Base-by-base conservation (phyloP, 768 basidiomycete species). In the Mycena maculata region DNA sequence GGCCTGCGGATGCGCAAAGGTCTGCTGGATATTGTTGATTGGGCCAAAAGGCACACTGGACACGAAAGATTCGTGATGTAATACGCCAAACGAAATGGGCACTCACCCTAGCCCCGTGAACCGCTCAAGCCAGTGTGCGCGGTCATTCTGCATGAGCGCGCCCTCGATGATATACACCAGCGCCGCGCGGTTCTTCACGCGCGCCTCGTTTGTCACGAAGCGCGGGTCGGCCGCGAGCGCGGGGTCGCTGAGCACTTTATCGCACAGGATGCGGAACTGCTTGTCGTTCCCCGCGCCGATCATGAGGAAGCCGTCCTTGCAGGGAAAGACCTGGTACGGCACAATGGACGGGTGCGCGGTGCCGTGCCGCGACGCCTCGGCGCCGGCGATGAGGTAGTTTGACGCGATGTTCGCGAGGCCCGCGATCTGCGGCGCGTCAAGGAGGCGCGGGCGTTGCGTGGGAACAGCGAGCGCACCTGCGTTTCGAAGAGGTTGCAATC, bases 321-420 rank as follows among this genome's bases (percentile, higher is more conserved):
- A 97, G 0, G 91, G 87, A 76, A 97, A 96, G 4, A 90, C 93
- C 77, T 96, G 93, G 79, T 96, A 97, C 3, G 95, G 95, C 9
- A 96, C 96, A 72, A 98, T 91, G 20, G 94, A 95, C 16, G 96
- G 93, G 76, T 98, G 96, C 0, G 93, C 88, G 30, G 96, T 98
- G n/a, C 96, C 96, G 76, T 94, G 90, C 59, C 96, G 84, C 33
- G 85, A 83, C 25, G 92, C 96, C 76, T 96, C 93, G 76, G 90
- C 80, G 18, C 91, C 92, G 13, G 93, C 87, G 60, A 98, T 91
- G 59, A 98, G 88, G 81, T 94, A 97, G 80, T 96, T 97, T 18
- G 93, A 94, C 3, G 93, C 96, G 65, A 98, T 93, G 75, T 97
- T 97, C 2, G 90, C 94, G 7, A 98, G 86, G 20, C 94, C 94